Base-by-base conservation (phyloP, 768 basidiomycete genomes). In the Sporobolomyces roseus region DNA sequence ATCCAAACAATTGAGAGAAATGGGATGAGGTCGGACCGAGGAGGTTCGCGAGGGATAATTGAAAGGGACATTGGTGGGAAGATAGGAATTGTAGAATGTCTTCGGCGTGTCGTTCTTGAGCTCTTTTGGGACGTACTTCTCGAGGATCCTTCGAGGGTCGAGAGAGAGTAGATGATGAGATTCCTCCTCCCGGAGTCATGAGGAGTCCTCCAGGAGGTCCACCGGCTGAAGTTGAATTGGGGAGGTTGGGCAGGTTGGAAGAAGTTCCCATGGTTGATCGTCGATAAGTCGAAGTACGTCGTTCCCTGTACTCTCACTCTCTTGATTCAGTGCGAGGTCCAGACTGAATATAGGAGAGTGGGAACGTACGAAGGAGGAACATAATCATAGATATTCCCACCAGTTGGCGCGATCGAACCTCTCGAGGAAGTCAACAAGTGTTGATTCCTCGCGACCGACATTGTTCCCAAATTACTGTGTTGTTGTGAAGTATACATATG, bases 1-100 rank as follows among this genome's bases (percentile, higher is more conserved):
- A 87, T 61, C 89, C 85, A 77, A 96, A 92, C 48, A 97, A 88
- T 1, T 83, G 80, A 33, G 90, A 85, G 75, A 90, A 97, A 70
- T 93, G 91, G 72, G 90, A 90, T 23, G 86, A 86, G 5, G 90
- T 89, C 52, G 93, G 91, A 53, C 86, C 88, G 52, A 83, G 81
- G 5, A 96, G 81, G 3, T 85, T 85, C 63, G 86, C 43, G 29
- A 60, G 45, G 23, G 43, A 83, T 77, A 85, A 83, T 4, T 66
- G 46, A 38, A 61, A 60, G 30, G 64, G 53, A 54, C 71, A 76
- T 29, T 71, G 71, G 43, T 65, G 66, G 16, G 33, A n/a, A 9
- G 50, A 33, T 49, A 76, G 68, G 60, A 74, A 75, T 23, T 59
- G 50, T 43, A 72, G 55, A 27, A 77, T 74, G 17, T 76, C 71